Evolutionary conservation across 2,329 filamentous ascomycete species (phyloP).

Genomic region (Botryotinia narcissicola): DNA sequence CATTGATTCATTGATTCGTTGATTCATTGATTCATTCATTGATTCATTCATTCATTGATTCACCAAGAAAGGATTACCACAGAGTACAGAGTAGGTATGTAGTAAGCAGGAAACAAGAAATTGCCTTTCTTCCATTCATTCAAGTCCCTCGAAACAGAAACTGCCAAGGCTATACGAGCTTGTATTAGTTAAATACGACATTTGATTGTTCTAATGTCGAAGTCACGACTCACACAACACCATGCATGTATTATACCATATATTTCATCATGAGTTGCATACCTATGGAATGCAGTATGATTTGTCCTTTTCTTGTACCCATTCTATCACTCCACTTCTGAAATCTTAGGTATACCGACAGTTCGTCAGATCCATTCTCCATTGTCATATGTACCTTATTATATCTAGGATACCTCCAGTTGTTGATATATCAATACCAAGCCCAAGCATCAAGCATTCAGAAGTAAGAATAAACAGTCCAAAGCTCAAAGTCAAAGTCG

Average conservation of each 20-base stretch:
- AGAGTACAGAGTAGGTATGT: not conserved
- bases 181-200: not conserved
- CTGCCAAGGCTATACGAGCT: not conserved
- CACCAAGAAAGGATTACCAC: not conserved
- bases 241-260: too few relatives aligned
- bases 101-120: not conserved
- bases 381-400: not conserved
- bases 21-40: not conserved
- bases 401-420: not conserved
- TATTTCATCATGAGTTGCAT: not conserved
- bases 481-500: not conserved
- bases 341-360: not conserved
- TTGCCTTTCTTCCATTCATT: not conserved
- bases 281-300: not conserved
- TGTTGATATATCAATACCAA: not conserved
- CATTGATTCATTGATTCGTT: too few relatives aligned
- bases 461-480: too few relatives aligned
- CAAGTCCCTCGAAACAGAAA: not conserved
- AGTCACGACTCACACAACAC: not conserved
- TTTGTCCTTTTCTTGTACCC: not conserved
- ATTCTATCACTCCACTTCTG: not conserved
- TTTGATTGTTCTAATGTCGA: not conserved
- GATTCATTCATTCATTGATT: not conserved
- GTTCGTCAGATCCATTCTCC: not conserved
- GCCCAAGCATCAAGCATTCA: not conserved